These are phyloP conservation scores for Nidula niveotomentosa DNA, from an alignment of 1,284 basidiomycete genomes.

Conservation along the genomic window DNA sequence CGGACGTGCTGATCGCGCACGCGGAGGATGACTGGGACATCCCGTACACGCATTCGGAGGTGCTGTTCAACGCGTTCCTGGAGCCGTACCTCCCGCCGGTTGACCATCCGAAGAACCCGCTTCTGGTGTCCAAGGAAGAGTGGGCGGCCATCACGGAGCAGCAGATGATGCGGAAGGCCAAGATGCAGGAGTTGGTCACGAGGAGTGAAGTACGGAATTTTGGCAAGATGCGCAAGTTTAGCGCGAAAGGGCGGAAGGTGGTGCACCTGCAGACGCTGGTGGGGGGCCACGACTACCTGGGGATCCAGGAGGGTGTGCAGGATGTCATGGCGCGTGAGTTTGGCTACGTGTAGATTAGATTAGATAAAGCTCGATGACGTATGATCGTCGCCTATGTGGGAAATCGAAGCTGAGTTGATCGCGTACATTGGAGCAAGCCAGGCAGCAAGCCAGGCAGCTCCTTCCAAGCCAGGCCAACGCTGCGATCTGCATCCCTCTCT, in stretches of 20 bases:
- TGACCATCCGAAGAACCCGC: slow-evolving; percentile 34
- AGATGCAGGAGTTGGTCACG: slow-evolving; percentile 44
- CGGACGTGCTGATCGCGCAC: slow-evolving; percentile 77
- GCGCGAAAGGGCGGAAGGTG: slow-evolving; percentile 43
- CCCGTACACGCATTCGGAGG: slow-evolving; percentile 72
- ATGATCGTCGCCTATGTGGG: no score
- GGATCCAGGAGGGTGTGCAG: slow-evolving; percentile 69
- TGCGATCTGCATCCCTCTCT: background rate
- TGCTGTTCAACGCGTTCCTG: slow-evolving; percentile 70
- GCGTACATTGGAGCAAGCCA: no score
- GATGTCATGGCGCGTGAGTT: slow-evolving; percentile 66
- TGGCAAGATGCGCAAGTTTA: slow-evolving; percentile 58
- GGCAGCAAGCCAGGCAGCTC: no score
- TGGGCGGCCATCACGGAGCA: slow-evolving; percentile 39
- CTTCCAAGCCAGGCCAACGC: no score
- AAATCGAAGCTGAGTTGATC: no score
- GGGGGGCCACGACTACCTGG: slow-evolving; percentile 69
- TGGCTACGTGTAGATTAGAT: slow-evolving; percentile 13
- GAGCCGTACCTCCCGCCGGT: slow-evolving; percentile 58
- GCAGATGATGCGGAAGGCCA: slow-evolving; percentile 29
- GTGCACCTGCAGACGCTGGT: slow-evolving; percentile 60
- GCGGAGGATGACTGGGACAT: slow-evolving; percentile 84
- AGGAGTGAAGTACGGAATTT: slow-evolving; percentile 52
- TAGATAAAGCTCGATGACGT: no score
- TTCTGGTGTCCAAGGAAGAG: slow-evolving; percentile 29